Base-by-base conservation (phyloP, 2,329 filamentous ascomycete species). In the Trichoderma asperellum region DNA sequence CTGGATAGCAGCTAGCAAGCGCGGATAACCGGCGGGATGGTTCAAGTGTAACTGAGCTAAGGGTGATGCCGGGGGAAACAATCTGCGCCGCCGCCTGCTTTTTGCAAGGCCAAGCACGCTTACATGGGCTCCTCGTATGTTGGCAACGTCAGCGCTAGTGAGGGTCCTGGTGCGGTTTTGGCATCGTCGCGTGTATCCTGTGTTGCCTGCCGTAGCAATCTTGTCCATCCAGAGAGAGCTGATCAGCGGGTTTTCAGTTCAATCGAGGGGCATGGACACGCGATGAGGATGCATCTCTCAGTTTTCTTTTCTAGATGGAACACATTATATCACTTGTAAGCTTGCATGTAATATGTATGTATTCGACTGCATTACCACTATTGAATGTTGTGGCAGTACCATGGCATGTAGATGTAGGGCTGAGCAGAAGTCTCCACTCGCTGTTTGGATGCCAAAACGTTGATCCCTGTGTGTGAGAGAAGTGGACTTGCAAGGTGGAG, bases 101-200 rank as follows among this genome's bases (percentile, higher is more conserved):
- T 55, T 55, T 37, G 52, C 52, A 47, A 8, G 40, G 52, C 32
- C 32, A 6, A 6, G 5, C 32, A 32, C 32, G 32, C 49, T 65
- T 56, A 57, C 52, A 56, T 34, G 52, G 52, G 62, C 37, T 21
- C 18, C 52, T 56, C 34, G 27, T 65, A 57, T 27, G 63, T 66
- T 66, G 63, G n/a, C 35, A 24, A 49, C 57, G 63, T 66, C 63
- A 66, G 63, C 63, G 63, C 63, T 66, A 66, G 53, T 32, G 24
- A 34, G 53, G 24, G 40, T 43, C 40, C 63, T 37, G 58, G 63
- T 27, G 14, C 29, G 18, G 8, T 58, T 58, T 66, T 12, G n/a
- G 53, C 5, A 35, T 40, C 18, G 63, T 58, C 37, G 63, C 35
- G 37, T 47, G 63, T 58, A 21, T 27, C 29, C 27, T 57, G 10